Evolutionary conservation across 192 early-diverging fungal genomes (phyloP), one percentile per base, ranked within the genome.

Genomic region (Coemansia sp.): DNA sequence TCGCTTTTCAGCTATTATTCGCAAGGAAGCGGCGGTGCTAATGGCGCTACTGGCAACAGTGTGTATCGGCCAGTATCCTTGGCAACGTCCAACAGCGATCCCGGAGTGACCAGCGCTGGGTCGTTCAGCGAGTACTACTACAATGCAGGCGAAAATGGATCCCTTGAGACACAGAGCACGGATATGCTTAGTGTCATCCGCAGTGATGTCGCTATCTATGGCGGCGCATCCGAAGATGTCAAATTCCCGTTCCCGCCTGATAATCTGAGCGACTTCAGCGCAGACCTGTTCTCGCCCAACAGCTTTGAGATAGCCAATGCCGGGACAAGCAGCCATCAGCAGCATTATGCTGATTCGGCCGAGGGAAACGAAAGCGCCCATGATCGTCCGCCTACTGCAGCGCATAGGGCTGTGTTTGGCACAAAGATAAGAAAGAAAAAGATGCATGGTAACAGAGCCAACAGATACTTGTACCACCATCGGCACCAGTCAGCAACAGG

Each of bases 191-290:
- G 77, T 45, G 18, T 74, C 21, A 63, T 80, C 25, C 72, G 72
- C 9, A 74, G 72, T 40, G 77, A 80, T 28, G 66, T 80, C 0
- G 77, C 77, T 21, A 71, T 80, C 16, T 80, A 80, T 40, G 61
- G 71, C 42, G 72, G 72, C 26, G 67, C 76, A 6, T 63, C 53
- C 48, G 78, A 80, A 9, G 78, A 80, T 43, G 66, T 75, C 7
- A 80, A 80, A 48, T 80, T 80, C n/a, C 78, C 78, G 4, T 80
- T 80, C 18, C 55, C 71, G 59, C 61, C 68, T 0, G 78, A 80
- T 49, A 80, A 72, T n/a, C 65, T 75, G 13, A 80, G 78, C 63
- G 78, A 80, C 53, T 71, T 75, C 23, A 66, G 78, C 30, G 70
- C 67, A 0, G 67, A 64, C 20, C 18, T 64, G 6, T 42, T 55